A percentile compares a stretch with the other conserved stretches of the same genome.
Conservation (phyloP, 1,284 basidiomycete species). For the Rugosomyces carneus region DNA sequence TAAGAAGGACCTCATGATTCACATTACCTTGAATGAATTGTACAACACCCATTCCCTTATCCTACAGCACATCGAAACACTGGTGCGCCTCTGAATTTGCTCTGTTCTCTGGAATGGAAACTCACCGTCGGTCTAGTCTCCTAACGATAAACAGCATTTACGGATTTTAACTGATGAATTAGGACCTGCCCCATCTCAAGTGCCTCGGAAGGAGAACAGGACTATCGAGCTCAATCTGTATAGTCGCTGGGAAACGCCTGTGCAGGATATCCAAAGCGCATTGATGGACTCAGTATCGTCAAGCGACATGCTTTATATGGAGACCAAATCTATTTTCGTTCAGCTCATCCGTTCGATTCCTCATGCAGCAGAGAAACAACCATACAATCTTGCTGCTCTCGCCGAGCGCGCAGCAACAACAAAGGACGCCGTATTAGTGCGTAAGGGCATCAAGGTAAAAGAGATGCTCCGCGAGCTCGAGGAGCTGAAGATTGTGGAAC, state of each 20-base stretch:
- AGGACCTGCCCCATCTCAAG: conserved; percentile 86
- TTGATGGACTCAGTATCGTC: conserved; percentile 97
- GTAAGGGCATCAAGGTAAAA: conserved; percentile 98
- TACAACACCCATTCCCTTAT: conserved; percentile 97
- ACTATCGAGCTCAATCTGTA: conserved; percentile 91
- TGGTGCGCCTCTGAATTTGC: conserved; percentile 50
- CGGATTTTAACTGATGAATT: conserved; percentile 96
- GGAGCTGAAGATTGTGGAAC: conserved; percentile 83
- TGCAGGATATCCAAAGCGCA: conserved; percentile 94
- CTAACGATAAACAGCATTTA: conserved; percentile 95
- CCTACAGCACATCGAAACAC: conserved; percentile 88
- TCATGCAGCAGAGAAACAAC: conserved; percentile 74
- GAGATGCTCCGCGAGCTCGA: conserved; percentile 97
- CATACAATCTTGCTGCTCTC: conserved; percentile 85
- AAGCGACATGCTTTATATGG: conserved; percentile 99
- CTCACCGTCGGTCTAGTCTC: conserved; percentile 54
- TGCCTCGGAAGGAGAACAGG: conserved; percentile 96
- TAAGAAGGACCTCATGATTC: conserved; percentile 97
- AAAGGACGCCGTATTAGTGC: conserved; percentile 91
- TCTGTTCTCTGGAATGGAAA: neutral
- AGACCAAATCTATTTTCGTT: conserved; percentile 99
- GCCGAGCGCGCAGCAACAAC: conserved; percentile 95
- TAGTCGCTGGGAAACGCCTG: conserved; percentile 98
- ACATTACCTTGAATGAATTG: conserved; percentile 98
- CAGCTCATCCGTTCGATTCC: conserved; percentile 95